Evolutionary conservation across 768 basidiomycete species (phyloP), one percentile per base, ranked within the genome.

Genomic region (Kwoniella shandongensis): DNA sequence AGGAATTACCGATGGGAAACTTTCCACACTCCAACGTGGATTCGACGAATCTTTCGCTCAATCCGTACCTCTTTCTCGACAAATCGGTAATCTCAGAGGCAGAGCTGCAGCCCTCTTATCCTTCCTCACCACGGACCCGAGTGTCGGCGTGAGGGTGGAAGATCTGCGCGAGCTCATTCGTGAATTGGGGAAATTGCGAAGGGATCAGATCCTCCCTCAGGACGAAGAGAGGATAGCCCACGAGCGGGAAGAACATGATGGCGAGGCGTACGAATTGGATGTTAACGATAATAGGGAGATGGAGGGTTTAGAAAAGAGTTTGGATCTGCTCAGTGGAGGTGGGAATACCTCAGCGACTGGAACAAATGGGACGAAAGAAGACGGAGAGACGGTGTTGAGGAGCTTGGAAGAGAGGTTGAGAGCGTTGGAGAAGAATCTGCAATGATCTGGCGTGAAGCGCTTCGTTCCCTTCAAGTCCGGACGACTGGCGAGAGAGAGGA

Each of bases 1-100:
- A 78, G 94, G 94, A 5, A 94, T 98, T 66, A 88, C 86, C 0
- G 85, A 87, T 3, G 94, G 94, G 2, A 98, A 97, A 74, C 88
- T 93, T 73, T 80, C 83, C 0, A 86, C 85, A 2, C 81, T 97
- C 1, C 94, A 99, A 69, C 80, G 85, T 61, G 94, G 94, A 0
- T 98, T 99, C 69, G 90, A 99, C 76, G 79, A 81, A 2, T 91
- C 89, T 1, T 97, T 90, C 68, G 85, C 85, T 0, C 22, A 25
- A 0, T 65, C 68, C 32, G 74, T 78, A 13, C 87, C 88, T 0
- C 76, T 88, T 15, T 91, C 92, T 0, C 83, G 86, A 23, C 82
- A 88, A 59, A 74, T 97, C 1, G 94, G 94, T 2, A 72, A 81
- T 36, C 79, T 94, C 17, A 84, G 92, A 22, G 96, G 93, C 0